Conservation (phyloP, 225 moss, liverwort and hornwort species). For the Pseudoscleropodium purum region DNA sequence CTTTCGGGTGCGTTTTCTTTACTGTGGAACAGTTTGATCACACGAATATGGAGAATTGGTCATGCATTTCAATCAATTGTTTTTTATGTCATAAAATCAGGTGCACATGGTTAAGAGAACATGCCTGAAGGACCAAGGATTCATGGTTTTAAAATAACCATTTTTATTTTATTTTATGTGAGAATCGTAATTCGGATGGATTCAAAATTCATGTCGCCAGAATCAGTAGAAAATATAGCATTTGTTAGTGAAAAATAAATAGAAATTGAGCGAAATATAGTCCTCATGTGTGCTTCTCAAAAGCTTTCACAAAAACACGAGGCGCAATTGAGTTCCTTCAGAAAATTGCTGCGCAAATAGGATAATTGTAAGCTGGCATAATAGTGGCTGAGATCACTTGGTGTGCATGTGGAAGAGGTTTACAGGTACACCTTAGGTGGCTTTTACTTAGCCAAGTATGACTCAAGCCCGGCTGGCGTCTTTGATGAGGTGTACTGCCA, state of each 20-base stretch:
- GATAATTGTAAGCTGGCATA: not conserved
- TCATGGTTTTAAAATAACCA: not conserved
- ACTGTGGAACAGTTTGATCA: not conserved
- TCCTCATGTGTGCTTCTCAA: not conserved
- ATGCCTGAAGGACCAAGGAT: not conserved
- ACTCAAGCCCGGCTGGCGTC: slow-evolving; percentile 73
- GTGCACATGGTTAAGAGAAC: not conserved
- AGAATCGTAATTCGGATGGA: not conserved
- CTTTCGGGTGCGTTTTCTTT: slow-evolving; percentile 50
- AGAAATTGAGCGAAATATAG: not conserved
- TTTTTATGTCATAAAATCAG: not conserved
- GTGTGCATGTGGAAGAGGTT: slow-evolving; percentile 23
- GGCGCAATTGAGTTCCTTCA: not conserved
- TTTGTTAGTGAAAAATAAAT: not conserved
- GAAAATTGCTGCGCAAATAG: not conserved
- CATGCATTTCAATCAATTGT: not conserved
- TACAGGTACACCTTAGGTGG: slow-evolving; percentile 81
- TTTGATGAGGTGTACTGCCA: slow-evolving; percentile 59
- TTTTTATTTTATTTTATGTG: not conserved
- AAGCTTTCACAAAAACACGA: too few relatives aligned
- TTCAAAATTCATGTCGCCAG: not conserved
- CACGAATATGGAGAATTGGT: not conserved
- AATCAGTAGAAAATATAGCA: not conserved
- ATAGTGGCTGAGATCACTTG: slow-evolving; percentile 4
- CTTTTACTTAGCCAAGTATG: slow-evolving; percentile 77